phyloP scores from a whole-genome alignment of 495 filamentous ascomycete species.

The Polyplosphaeria fusca region DNA sequence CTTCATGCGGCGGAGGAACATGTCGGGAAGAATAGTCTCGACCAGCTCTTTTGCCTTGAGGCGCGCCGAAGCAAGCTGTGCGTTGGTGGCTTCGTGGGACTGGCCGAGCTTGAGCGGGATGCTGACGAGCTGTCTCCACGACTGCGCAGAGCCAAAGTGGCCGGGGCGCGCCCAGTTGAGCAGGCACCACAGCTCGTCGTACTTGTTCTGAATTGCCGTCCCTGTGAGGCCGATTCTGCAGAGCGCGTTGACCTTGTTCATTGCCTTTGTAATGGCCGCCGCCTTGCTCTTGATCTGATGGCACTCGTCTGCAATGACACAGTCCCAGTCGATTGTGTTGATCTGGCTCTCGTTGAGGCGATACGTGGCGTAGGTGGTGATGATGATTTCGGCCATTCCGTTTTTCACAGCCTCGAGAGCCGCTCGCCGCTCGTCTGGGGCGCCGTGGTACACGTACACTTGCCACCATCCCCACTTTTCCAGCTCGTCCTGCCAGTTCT shows the following conservation, averaged over 20 bases:
- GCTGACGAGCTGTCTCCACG: constrained; percentile 76
- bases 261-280: constrained; percentile 75
- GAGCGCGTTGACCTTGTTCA: constrained; percentile 89
- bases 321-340: constrained; percentile 90
- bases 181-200: constrained; percentile 95
- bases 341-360: constrained; percentile 67
- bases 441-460: constrained; percentile 76
- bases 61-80: constrained; percentile 76
- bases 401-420: constrained; percentile 70
- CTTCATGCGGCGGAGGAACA: constrained; percentile 94
- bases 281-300: constrained; percentile 81
- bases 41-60: constrained; percentile 83
- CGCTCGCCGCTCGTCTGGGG: constrained; percentile 57
- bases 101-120: constrained; percentile 82
- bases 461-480: constrained; percentile 95
- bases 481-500: constrained; percentile 87
- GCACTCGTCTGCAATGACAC: constrained; percentile 95
- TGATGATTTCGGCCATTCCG: constrained; percentile 79
- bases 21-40: constrained; percentile 81
- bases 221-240: constrained; percentile 93
- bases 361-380: constrained; percentile 92
- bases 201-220: constrained; percentile 97
- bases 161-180: constrained; percentile 97
- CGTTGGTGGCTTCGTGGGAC: constrained; percentile 83
- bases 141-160: constrained; percentile 68